Base-by-base conservation (phyloP, 2,329 filamentous ascomycete genomes). In the Chaetoscypha palmicola region DNA sequence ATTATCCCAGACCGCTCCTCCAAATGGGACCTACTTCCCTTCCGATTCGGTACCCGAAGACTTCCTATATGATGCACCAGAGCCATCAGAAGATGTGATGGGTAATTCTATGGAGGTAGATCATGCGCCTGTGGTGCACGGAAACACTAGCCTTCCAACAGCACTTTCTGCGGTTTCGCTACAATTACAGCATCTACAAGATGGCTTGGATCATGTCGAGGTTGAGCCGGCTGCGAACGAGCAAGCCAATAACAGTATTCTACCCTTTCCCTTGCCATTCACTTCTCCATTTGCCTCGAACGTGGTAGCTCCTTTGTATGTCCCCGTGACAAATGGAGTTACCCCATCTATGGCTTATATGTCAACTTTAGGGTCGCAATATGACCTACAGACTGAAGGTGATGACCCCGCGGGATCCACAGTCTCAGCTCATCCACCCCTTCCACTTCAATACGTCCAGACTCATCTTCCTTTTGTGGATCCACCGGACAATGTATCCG, bases 121-220 rank as follows among this genome's bases (percentile, higher is more conserved):
- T 23, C 12, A 36, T 23, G 16, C 17, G 20, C 35, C 26, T 20
- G n/a, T 19, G 34, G 7, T 17, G 24, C 26, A 11, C 16, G 35
- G 32, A 9, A 26, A 24, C 33, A 14, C 47, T 14, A 55, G 49
- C 42, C 40, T 60, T 14, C 54, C 54, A 30, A 37, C 52, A 35
- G 47, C 57, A 11, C 56, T 60, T 53, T 58, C 54, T 4, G 53
- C 51, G 12, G 51, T 61, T 12, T 55, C 56, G 24, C 54, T 55
- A 36, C 58, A 61, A 45, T 41, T 60, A 31, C 58, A 62, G 24
- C 49, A 61, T 31, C 41, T 60, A 21, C 60, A 62, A 40, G 54
- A 57, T 48, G 57, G 47, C 14, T 55, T 61, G 43, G 52, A 56
- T 22, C 51, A 58, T 48, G 51, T 40, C 17, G 55, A 56, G 33